These are phyloP conservation scores for Macaranga tanarius DNA, from an alignment of 441 rosid species.

Conservation along the genomic window DNA sequence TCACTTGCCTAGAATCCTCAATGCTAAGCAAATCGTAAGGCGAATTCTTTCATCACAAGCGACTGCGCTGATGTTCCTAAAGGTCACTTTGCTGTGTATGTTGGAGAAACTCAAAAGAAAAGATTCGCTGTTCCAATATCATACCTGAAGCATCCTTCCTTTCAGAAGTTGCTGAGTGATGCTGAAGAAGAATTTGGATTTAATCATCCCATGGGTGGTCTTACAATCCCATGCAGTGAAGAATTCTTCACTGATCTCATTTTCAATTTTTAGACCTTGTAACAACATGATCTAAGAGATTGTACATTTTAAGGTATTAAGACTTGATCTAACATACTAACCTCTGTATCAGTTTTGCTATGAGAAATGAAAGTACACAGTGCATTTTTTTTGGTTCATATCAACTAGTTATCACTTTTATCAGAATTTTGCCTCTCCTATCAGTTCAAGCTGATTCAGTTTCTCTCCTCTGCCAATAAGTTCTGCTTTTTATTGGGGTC, in stretches of 20 bases:
- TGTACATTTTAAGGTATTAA: no score
- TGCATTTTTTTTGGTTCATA: background rate
- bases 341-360: background rate
- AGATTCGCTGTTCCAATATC: slow-evolving; percentile 74
- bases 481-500: no score
- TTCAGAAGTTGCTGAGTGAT: slow-evolving; percentile 54
- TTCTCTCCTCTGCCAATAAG: no score
- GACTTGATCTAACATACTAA: background rate
- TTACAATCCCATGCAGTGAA: slow-evolving; percentile 77
- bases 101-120: slow-evolving; percentile 54
- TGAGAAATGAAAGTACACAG: background rate
- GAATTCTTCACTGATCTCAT: slow-evolving; percentile 43
- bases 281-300: no score
- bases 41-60: slow-evolving; percentile 29
- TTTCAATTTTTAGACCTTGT: background rate
- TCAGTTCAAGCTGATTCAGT: background rate
- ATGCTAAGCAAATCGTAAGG: slow-evolving; percentile 20
- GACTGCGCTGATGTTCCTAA: slow-evolving; percentile 63
- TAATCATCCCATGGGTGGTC: slow-evolving; percentile 67
- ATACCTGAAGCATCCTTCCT: slow-evolving; percentile 57
- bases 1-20: background rate
- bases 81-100: slow-evolving; percentile 80
- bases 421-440: no score
- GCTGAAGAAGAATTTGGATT: slow-evolving; percentile 87
- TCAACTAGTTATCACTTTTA: background rate